Base-by-base conservation (phyloP, 1,284 basidiomycete genomes). In the Phylloporus sp. region DNA sequence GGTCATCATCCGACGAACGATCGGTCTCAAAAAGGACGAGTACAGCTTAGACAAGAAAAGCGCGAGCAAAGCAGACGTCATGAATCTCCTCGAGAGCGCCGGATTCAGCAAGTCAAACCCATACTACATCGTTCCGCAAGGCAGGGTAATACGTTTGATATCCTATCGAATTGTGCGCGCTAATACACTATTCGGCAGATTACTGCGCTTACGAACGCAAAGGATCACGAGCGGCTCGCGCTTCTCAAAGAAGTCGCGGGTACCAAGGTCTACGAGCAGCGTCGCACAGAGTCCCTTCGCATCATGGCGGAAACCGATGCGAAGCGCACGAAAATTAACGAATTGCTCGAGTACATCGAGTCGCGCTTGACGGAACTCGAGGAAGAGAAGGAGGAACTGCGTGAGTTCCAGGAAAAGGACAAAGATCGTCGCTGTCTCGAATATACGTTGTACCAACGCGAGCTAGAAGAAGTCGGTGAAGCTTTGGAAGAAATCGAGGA, bases 51-150 rank as follows among this genome's bases (percentile, higher is more conserved):
- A 99, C 82, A 92, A 94, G 83, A 99, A 98, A 84, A 95, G 92
- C 70, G 94, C 94, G 0, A 95, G 91, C 80, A 99, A 98, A 81
- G 96, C 96, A 8, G 98, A 99, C 75, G 95, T 99, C 32, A 97
- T 97, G 94, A 97, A 94, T 76, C 84, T 98, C 25, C 87, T 98
- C 37, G 96, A 98, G 80, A 94, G 91, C 74, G 98, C 98, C 1
- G 97, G 98, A 4, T 99, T 99, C 83, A 96, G 94, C 80, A 93
- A 95, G 78, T 94, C 94, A 47, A 99, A 99, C 76, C 98, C 98
- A 0, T 99, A 99, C 82, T 99, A 99, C 78, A 99, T 99, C 71
- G 97, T 99, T 0, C 97, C 97, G 0, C 97, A 99, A 84, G 97
- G 97, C 68, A 86, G 97, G 65, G 96, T 97, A 75, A 80, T 91